Evolutionary conservation across 1,139 yeast species (phyloP), one percentile per base, ranked within the genome.

Genomic region (Yamadazyma songkhlaensis): DNA sequence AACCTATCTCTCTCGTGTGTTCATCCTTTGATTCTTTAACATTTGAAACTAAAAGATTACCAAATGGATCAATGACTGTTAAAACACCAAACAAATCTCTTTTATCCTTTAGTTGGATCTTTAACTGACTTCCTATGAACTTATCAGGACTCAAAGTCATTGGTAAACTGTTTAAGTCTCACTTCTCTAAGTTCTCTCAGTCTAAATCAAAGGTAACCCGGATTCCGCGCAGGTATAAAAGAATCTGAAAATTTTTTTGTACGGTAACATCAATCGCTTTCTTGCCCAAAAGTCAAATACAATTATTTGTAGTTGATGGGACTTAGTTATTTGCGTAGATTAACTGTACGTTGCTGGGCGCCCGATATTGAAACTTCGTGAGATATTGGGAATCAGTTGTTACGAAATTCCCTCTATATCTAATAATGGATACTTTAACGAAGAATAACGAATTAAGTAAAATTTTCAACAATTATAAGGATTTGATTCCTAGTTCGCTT

Each of bases 331-430:
- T 22, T 54, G 76, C 75, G 75, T 66, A 71, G 65, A 71, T 38
- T 34, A 57, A 68, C 64, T 64, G 76, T 74, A 70, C 76, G 76
- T 70, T 71, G 60, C 77, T 71, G 77, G 77, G 77, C 77, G 75
- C 77, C 77, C 61, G 77, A 59, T 69, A 67, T 68, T 69, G 77
- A 71, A 72, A 44, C 46, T 48, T 42, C 43, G 57, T 71, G 76
- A 71, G 60, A 66, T 67, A 67, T 60, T 70, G 75, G 77, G 77
- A 71, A 71, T 71, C 77, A 71, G 77, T 70, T 70, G 76, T 65
- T 74, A 59, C 76, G 68, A 70, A 60, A 70, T 62, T 13, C 15
- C 25, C 25, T 30, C 32, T 21, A n/a, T 15, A 28, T 9, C 13
- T 30, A 17, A 4, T n/a, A 9, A 55, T 55, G 60, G 57, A 55